A percentile compares a stretch with the other conserved stretches of the same genome.
Evolutionary conservation across 768 basidiomycete species (phyloP).

Genomic region (Goffeauzyma gilvescens): DNA sequence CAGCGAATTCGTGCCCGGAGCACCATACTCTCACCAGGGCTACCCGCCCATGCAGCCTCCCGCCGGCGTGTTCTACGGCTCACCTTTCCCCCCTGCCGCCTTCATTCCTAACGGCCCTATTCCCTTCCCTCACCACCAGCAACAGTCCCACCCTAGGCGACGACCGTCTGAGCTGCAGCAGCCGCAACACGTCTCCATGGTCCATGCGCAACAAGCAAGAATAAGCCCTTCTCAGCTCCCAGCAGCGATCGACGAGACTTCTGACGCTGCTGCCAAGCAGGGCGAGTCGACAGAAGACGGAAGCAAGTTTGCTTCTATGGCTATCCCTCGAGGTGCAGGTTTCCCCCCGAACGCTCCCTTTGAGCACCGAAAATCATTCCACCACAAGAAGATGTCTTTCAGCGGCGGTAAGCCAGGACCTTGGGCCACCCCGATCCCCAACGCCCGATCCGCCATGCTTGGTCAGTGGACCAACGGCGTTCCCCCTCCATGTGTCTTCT

Average conservation of each 20-base stretch:
- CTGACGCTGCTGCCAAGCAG: no score
- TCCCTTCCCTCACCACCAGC: not conserved
- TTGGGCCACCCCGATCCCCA: slow-evolving; percentile 12
- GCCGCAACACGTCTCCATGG: not conserved
- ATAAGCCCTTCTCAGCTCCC: no score
- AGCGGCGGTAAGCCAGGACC: slow-evolving; percentile 11
- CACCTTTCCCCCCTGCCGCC: not conserved
- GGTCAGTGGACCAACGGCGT: slow-evolving; percentile 27
- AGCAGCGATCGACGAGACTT: no score
- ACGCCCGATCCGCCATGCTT: slow-evolving; percentile 12
- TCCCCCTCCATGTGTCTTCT: slow-evolving; percentile 29
- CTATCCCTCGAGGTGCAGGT: no score
- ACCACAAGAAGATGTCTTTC: slow-evolving; percentile 30
- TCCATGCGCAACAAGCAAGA: no score
- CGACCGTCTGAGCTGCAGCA: not conserved
- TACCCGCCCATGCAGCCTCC: no score
- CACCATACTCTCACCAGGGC: no score
- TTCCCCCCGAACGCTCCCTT: no score
- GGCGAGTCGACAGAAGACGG: no score
- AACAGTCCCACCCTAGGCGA: not conserved
- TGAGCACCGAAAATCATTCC: slow-evolving; percentile 5
- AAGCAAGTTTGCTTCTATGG: no score
- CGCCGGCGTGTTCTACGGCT: not conserved
- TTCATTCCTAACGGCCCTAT: not conserved
- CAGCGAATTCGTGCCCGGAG: slow-evolving; percentile 5